Conservation (phyloP, 2,329 filamentous ascomycete species). For the Teratosphaeria destructans region DNA sequence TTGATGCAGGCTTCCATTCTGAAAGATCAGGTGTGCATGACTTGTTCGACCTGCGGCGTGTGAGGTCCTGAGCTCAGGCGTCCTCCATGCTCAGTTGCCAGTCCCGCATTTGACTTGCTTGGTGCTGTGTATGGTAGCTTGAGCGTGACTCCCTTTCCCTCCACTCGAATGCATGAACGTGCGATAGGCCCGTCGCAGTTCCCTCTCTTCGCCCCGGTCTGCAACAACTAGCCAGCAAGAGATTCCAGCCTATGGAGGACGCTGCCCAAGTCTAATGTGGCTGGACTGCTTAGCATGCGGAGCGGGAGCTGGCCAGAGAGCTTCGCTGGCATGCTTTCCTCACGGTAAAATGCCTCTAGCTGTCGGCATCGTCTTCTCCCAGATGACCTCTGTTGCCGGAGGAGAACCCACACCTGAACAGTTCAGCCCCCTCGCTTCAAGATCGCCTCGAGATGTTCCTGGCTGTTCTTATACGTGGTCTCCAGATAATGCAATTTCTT, state of each 20-base stretch:
- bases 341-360: not conserved
- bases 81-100: not conserved
- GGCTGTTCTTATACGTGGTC: constrained; percentile 90
- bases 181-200: no score
- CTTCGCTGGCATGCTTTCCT: not conserved
- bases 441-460: constrained; percentile 82
- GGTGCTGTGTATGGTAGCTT: not conserved
- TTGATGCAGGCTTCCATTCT: not conserved
- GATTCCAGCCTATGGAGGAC: not conserved
- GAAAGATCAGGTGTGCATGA: not conserved
- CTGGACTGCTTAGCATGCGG: no score
- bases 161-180: no score
- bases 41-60: not conserved
- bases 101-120: not conserved
- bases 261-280: no score
- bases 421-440: constrained; percentile 41
- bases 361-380: not conserved
- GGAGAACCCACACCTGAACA: not conserved
- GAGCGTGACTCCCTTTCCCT: no score
- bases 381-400: not conserved
- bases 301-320: not conserved
- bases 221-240: not conserved
- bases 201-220: not conserved
- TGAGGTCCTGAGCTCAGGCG: not conserved
- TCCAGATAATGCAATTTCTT: constrained; percentile 91